Base-by-base conservation (phyloP, 2,329 filamentous ascomycete species). In the Ascochyta viciae-villosae region DNA sequence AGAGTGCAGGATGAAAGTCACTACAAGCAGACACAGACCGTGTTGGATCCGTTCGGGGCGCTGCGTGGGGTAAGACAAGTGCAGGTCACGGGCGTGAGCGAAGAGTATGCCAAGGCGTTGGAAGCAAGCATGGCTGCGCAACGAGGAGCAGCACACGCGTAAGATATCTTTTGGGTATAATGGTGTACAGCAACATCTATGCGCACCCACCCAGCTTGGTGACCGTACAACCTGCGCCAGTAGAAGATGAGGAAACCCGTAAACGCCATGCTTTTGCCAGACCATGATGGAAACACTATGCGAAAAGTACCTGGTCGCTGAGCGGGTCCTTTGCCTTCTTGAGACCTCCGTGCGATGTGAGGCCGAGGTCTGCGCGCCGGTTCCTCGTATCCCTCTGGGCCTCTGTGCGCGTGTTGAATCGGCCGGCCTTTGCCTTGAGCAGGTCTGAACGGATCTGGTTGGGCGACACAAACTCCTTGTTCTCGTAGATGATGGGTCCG, bases 401-500 rank as follows among this genome's bases (percentile, higher is more conserved):
- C 72, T 96, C 92, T 27, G 87, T 86, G 58, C 95, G 84, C 52
- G 84, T 83, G 64, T 91, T 90, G 79, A 96, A 94, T 65, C 87
- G 87, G 44, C 86, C 85, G 0, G 93, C 91, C 81, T 91, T 92
- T 65, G 85, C 82, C 77, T 86, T 82, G 66, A 91, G 83, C 65
- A 96, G 77, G 62, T 98, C 95, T 37, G 91, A 83, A 64, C 95
- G 85, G 62, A 98, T 87, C 78, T 97, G 91, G 85, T 99, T 99
- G 9, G 95, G 95, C 65, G 90, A 95, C 50, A 99, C 91, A 70
- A 96, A 99, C 76, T 96, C 89, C 83, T 92, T 95, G 81, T 98
- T 98, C 82, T 98, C 92, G 79, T 96, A 99, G 72, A 99, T 96
- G 63, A 98, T 92, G 3, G 95, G 94, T 0, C 95, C 95, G 50